Evolutionary conservation across 306 rosid species (phyloP), one percentile per base, ranked within the genome.

Genomic region (Acacia melanoxylon): DNA sequence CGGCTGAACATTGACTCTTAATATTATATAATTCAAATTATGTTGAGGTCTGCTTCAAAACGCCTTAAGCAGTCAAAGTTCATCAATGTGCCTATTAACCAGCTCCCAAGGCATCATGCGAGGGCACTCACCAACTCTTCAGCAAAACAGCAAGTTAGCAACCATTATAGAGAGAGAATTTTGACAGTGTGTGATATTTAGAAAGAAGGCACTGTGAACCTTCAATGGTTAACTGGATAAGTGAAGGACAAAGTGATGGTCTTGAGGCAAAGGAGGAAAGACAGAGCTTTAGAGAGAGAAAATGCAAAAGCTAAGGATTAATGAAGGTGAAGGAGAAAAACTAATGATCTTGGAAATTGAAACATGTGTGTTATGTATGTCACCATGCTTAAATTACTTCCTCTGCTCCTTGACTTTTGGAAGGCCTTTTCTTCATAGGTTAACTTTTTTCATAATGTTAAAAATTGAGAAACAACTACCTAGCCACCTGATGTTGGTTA

Each of bases 191-290:
- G 31, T 19, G 73, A 40, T 11, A 20, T 20, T 40, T 68, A 40
- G 73, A 68, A 40, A 68, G 31, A 68, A 68, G 73, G 49, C 73
- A 37, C 49, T 20, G n/a, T n/a, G 48, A 37, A 68, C 27, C 73
- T 37, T 68, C 16, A 19, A 68, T 20, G 29, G 49, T 37, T 68
- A 5, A 40, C 31, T 40, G 48, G 49, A 40, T 14, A 37, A 68
- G 17, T 20, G 8, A 40, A 68, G 31, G n/a, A 68, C 7, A 8
- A 37, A 67, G 25, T 35, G 72, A 37, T 35, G 27, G 46, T 67
- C 25, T 35, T 35, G 46, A 37, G 41, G 48, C n/a, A 51, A n/a
- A 17, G 1, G 37, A 37, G 48, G 11, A 66, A 66, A 67, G 72
- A 6, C 10, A 37, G 69, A 66, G 41, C 49, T 68, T 40, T 40